Evolutionary conservation across 371 early-diverging fungal genomes (phyloP).

Genomic region (Amoeboaphelidium protococcarum): DNA sequence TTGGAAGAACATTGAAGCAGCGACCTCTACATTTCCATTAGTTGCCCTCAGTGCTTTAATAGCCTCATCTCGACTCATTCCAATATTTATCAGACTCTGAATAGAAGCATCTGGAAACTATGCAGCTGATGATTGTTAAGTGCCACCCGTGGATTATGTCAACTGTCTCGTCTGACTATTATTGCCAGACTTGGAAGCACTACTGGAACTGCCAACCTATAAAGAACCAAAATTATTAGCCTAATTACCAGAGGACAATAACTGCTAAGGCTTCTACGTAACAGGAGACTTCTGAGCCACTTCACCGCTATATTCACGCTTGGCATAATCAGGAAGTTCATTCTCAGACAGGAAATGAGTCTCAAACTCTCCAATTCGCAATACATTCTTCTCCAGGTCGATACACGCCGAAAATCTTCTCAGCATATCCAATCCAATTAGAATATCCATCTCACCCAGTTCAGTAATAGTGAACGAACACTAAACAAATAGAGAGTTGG

Average conservation of each 20-base stretch:
- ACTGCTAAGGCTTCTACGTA: too few relatives aligned
- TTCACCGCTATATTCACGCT: background rate
- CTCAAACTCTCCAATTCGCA: slow-evolving; percentile 33
- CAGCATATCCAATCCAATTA: slow-evolving; percentile 89
- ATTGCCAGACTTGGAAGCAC: too few relatives aligned
- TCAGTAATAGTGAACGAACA: background rate
- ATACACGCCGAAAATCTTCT: slow-evolving; percentile 39
- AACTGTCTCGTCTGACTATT: too few relatives aligned
- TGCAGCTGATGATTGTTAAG: too few relatives aligned
- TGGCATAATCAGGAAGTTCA: slow-evolving; percentile 34
- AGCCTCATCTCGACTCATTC: slow-evolving; percentile 35
- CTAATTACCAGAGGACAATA: too few relatives aligned
- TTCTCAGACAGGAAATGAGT: slow-evolving; percentile 73
- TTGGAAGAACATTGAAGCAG: slow-evolving; percentile 43
- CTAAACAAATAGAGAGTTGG: background rate
- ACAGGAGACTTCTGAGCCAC: too few relatives aligned
- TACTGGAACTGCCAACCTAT: too few relatives aligned
- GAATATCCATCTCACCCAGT: slow-evolving; percentile 55
- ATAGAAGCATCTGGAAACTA: slow-evolving; percentile 22
- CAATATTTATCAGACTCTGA: slow-evolving; percentile 26
- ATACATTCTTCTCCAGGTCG: slow-evolving; percentile 49
- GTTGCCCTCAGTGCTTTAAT: slow-evolving; percentile 48
- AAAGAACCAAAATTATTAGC: too few relatives aligned
- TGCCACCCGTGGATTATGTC: too few relatives aligned
- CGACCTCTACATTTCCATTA: slow-evolving; percentile 56